These are phyloP conservation scores for Aspergillus awamori DNA, from an alignment of 2,329 filamentous ascomycete species.

Conservation along the genomic window DNA sequence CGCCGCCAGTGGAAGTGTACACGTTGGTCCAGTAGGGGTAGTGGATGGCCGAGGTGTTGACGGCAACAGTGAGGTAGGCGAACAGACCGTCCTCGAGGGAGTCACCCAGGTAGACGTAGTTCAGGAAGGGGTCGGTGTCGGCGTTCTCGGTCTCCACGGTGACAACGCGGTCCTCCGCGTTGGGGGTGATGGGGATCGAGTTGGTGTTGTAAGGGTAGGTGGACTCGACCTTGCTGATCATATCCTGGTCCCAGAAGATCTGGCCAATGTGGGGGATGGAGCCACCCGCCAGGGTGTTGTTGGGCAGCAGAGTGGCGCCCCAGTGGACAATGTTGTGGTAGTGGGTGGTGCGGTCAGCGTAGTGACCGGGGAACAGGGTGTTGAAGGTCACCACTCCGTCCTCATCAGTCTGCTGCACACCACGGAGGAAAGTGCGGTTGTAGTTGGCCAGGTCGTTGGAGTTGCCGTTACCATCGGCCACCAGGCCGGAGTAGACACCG, in stretches of 20 bases:
- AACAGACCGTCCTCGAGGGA: constrained; percentile 18
- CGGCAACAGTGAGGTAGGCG: constrained; percentile 19
- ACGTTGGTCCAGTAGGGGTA: constrained; percentile 11
- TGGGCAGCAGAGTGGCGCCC: constrained; percentile 32
- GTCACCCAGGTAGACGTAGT: constrained; percentile 21
- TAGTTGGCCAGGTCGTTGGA: constrained; percentile 36
- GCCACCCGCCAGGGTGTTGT: constrained; percentile 48
- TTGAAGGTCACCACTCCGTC: constrained; percentile 48
- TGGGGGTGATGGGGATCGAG: constrained; percentile 16
- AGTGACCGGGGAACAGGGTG: constrained; percentile 50
- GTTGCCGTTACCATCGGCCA: constrained; percentile 32
- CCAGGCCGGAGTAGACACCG: constrained; percentile 34
- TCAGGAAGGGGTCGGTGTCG: constrained; percentile 19
- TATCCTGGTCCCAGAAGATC: constrained; percentile 62
- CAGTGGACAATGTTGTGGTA: constrained; percentile 35
- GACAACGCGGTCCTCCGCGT: constrained; percentile 19
- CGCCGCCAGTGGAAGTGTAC: constrained; percentile 1
- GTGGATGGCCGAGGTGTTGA: constrained; percentile 17
- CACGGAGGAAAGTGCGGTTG: constrained; percentile 43
- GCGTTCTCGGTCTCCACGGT: constrained; percentile 17
- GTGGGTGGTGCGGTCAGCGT: constrained; percentile 40
- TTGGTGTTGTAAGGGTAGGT: constrained; percentile 40
- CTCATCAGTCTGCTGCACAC: constrained; percentile 46
- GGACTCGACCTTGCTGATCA: constrained; percentile 54
- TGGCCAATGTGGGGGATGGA: constrained; percentile 63